Evolutionary conservation across 495 filamentous ascomycete species (phyloP).

Genomic region (Gamarada debralockiae): DNA sequence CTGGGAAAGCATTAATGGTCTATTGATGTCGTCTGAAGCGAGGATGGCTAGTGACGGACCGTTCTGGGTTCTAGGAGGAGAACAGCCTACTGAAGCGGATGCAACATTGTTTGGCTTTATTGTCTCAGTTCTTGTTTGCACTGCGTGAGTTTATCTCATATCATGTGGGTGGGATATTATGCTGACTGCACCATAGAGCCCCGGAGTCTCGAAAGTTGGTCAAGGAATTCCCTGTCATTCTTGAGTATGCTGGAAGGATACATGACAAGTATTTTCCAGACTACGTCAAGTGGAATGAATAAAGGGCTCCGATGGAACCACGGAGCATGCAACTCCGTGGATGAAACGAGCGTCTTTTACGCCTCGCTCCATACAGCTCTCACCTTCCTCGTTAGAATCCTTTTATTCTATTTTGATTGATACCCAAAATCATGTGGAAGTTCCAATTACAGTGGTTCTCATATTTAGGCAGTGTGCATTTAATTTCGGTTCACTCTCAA

Average conservation of each 20-base stretch:
- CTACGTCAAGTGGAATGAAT: too few species aligned
- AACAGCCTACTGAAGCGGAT: slow-evolving; percentile 54
- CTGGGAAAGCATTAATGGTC: slow-evolving; percentile 45
- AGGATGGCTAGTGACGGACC: slow-evolving; percentile 22
- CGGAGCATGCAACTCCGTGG: too few species aligned
- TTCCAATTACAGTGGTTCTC: too few species aligned
- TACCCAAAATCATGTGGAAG: too few species aligned
- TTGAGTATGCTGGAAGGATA: slow-evolving; percentile 55
- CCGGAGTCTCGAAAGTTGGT: slow-evolving; percentile 43
- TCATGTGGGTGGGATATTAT: neutral
- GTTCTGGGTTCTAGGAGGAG: slow-evolving; percentile 56
- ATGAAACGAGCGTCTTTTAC: too few species aligned
- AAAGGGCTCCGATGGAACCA: too few species aligned
- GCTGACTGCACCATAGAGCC: slow-evolving; percentile 28
- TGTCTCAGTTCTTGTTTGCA: slow-evolving; percentile 41
- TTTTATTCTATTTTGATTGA: too few species aligned
- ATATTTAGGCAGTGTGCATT: too few species aligned
- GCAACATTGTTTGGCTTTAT: slow-evolving; percentile 55
- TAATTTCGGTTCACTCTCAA: too few species aligned
- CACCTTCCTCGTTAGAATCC: too few species aligned
- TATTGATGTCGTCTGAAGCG: slow-evolving; percentile 26
- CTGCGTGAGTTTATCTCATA: slow-evolving; percentile 42
- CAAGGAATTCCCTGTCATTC: slow-evolving; percentile 39
- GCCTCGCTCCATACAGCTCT: too few species aligned
- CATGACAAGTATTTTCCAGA: slow-evolving; percentile 57